Evolutionary conservation across 805 yeast species (phyloP).

Genomic region (Candida oleophila): DNA sequence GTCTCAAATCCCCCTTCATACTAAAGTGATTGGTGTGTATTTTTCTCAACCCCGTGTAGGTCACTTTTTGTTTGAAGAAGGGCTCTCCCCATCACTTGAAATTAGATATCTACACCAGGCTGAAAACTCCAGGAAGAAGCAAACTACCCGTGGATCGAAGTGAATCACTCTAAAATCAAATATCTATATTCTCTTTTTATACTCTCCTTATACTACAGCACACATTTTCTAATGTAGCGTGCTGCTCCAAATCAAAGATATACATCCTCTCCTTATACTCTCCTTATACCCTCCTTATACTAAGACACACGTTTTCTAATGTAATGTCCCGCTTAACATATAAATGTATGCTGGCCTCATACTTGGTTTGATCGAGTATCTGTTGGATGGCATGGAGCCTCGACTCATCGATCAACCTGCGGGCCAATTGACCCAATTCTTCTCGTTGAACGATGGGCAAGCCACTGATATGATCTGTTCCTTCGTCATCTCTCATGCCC

Average conservation of each 20-base stretch:
- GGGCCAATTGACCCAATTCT: conserved; percentile 60
- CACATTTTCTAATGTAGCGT: conserved; percentile 69
- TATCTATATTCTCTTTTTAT: not conserved
- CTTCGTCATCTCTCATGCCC: conserved; percentile 36
- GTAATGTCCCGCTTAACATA: conserved; percentile 62
- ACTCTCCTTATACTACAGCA: conserved; percentile 37
- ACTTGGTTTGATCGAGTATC: conserved; percentile 28
- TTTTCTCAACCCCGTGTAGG: too few relatives aligned
- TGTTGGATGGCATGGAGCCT: conserved; percentile 49
- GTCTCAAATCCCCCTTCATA: too few relatives aligned
- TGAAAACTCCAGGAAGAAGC: too few relatives aligned
- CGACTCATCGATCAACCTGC: conserved; percentile 75
- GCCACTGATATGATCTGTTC: conserved; percentile 45
- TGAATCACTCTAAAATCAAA: too few relatives aligned
- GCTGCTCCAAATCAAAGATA: too few relatives aligned
- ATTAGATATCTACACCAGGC: too few relatives aligned
- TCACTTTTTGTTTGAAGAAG: too few relatives aligned
- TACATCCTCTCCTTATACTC: not conserved
- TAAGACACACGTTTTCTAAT: conserved; percentile 66
- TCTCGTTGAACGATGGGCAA: conserved; percentile 49
- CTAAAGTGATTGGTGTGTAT: too few relatives aligned
- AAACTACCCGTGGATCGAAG: too few relatives aligned
- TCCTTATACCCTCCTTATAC: conserved; percentile 8
- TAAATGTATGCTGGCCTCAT: conserved; percentile 48
- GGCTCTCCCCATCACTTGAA: too few relatives aligned